Conservation (phyloP, 768 basidiomycete genomes). For the Boletus rufocinnamomeus region DNA sequence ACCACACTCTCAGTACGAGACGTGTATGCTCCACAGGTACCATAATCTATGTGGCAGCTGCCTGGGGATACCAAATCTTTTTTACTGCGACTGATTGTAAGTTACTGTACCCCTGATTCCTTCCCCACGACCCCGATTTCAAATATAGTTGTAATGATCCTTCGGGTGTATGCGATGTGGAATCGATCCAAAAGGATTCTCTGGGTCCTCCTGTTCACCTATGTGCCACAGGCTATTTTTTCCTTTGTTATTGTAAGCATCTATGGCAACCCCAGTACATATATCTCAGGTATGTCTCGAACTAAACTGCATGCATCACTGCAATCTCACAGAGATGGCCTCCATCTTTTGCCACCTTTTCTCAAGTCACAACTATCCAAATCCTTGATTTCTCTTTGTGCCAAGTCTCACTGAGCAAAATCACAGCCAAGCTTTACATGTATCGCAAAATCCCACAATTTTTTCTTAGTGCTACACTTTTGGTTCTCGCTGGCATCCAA, state of each 20-base stretch:
- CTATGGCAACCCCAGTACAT: background rate
- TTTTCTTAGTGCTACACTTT: background rate
- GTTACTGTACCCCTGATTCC: background rate
- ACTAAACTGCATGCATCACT: background rate
- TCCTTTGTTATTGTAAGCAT: background rate
- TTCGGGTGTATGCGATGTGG: background rate
- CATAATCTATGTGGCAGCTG: background rate
- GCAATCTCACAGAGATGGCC: background rate
- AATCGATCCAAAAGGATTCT: background rate
- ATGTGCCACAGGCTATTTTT: background rate
- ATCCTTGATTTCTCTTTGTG: background rate
- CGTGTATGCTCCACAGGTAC: background rate
- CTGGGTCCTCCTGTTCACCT: background rate
- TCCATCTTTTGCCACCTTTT: background rate
- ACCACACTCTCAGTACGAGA: background rate
- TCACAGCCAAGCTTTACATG: background rate
- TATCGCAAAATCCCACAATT: background rate
- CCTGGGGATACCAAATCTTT: background rate
- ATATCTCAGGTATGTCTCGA: background rate
- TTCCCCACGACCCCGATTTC: background rate
- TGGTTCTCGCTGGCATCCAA: background rate
- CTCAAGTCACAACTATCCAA: background rate
- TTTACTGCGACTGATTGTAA: background rate
- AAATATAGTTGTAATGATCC: background rate
- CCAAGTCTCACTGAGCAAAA: background rate